These are phyloP conservation scores for Chlamydomonas schloesseri DNA, from an alignment of 139 green algal species.

Conservation along the genomic window DNA sequence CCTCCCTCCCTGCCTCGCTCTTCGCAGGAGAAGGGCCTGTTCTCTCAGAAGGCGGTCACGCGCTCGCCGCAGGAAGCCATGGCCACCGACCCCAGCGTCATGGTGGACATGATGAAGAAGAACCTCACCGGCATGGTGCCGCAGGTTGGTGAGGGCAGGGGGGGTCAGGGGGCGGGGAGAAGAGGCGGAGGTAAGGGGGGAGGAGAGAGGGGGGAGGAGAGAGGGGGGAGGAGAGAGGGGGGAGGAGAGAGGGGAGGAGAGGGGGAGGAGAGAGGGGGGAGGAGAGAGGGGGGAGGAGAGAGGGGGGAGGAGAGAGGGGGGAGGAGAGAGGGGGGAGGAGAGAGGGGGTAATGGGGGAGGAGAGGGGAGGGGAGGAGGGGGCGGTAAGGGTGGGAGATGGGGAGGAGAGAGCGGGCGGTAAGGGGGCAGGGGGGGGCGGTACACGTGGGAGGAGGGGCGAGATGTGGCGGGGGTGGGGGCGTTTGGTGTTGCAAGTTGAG, in stretches of 20 bases:
- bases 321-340: neutral
- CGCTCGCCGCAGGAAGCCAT: slow-evolving; percentile 80
- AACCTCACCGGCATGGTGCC: slow-evolving; percentile 82
- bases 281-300: too few relatives aligned
- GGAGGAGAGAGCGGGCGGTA: too few relatives aligned
- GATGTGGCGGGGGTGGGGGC: too few relatives aligned
- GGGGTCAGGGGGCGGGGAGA: too few relatives aligned
- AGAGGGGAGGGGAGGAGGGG: neutral
- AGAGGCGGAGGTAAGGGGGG: neutral
- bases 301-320: too few relatives aligned
- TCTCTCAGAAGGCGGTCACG: neutral
- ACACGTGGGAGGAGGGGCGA: too few relatives aligned
- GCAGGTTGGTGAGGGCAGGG: slow-evolving; percentile 60
- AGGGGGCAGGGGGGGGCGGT: too few relatives aligned
- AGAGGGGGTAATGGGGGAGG: neutral
- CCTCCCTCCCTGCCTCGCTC: neutral
- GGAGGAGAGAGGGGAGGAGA: too few relatives aligned
- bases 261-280: too few relatives aligned
- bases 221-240: neutral
- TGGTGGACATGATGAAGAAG: slow-evolving; percentile 95
- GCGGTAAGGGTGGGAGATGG: too few relatives aligned
- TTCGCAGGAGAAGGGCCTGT: slow-evolving; percentile 21
- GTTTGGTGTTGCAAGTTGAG: too few relatives aligned
- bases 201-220: neutral
- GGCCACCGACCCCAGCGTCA: slow-evolving; percentile 89